Evolutionary conservation across 352 stramenopile species (phyloP).

Genomic region (Phytopythium delawarense): DNA sequence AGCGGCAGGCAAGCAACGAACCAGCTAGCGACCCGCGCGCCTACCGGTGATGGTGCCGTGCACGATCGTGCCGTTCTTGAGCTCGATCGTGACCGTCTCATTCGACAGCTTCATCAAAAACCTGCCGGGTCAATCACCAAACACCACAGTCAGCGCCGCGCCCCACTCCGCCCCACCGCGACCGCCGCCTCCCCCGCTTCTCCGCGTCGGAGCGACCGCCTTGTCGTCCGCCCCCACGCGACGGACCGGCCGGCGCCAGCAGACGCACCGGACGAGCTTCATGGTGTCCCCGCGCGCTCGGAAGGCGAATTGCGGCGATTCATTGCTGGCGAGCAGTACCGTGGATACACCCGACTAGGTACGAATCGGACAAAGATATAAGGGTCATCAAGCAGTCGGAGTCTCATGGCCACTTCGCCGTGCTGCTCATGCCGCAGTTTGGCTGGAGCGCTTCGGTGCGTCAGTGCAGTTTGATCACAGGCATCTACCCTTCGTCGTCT

Average conservation of each 20-base stretch:
- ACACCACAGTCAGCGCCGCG: not conserved
- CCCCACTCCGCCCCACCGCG: too few species aligned
- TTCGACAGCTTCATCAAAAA: constrained; percentile 99
- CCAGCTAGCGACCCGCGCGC: not conserved
- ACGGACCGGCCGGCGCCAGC: not conserved
- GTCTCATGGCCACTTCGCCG: too few species aligned
- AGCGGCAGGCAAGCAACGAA: too few species aligned
- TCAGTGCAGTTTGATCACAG: too few species aligned
- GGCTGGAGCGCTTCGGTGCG: too few species aligned
- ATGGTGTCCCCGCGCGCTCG: constrained; percentile 12
- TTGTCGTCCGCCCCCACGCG: not conserved
- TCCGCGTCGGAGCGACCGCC: not conserved
- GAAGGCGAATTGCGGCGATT: constrained; percentile 7
- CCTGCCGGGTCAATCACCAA: constrained; percentile 21
- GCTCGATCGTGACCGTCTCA: constrained; percentile 99
- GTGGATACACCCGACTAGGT: not conserved
- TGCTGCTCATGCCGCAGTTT: too few species aligned
- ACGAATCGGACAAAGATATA: not conserved
- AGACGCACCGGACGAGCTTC: constrained; percentile 42
- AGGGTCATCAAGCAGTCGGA: not conserved
- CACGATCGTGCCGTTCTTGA: constrained; percentile 99
- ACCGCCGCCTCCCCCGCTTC: not conserved
- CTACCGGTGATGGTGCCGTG: constrained; percentile 95
- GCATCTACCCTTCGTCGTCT: not conserved
- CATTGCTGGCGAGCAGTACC: not conserved